Base-by-base conservation (phyloP, 768 basidiomycete genomes). In the Antrodiella citrinella region DNA sequence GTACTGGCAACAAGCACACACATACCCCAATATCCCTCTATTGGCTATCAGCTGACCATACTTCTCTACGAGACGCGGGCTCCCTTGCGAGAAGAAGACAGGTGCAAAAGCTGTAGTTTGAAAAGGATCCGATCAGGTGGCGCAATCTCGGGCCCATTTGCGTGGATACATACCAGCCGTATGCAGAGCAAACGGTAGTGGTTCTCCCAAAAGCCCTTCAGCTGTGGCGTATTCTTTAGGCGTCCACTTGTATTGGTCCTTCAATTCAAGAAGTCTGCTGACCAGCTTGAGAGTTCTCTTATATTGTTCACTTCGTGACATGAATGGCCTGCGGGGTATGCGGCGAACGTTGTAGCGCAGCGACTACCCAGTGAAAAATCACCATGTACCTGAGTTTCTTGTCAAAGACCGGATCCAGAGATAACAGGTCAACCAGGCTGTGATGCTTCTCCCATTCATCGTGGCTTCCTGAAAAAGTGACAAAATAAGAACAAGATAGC, bases 1-100 rank as follows among this genome's bases (percentile, higher is more conserved):
- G 35, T 10, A 19, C 15, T 48, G 41, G 45, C 51, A 46, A 26
- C 22, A 44, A 38, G 18, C 21, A 39, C 41, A 9, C 41, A 18
- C 41, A 15, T 58, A 68, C 64, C 75, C 86, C 3, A 86, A 62
- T 54, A 88, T 81, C 0, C 77, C 86, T 4, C 76, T 75, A 25
- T 72, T 68, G 1, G 69, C 57, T 12, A 79, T 71, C 11, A 82
- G 69, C 4, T 60, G 62, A 5, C 72, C 73, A 54, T 81, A 85
- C 51, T 76, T 72, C 10, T 69, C 66, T 12, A 82, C 50, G 19
- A 87, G 69, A 11, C 71, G 67, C 1, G 76, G 67, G 0, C 78
- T 78, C 0, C 71, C 83, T 67, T 88, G 86, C 1, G 76, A 72
- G 45, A 69, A 56, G 48, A 89, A 74, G 11, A 89, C 80, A 2